phyloP scores from a whole-genome alignment of 2,329 filamentous ascomycete genomes.

The Fusarium temperatum region DNA sequence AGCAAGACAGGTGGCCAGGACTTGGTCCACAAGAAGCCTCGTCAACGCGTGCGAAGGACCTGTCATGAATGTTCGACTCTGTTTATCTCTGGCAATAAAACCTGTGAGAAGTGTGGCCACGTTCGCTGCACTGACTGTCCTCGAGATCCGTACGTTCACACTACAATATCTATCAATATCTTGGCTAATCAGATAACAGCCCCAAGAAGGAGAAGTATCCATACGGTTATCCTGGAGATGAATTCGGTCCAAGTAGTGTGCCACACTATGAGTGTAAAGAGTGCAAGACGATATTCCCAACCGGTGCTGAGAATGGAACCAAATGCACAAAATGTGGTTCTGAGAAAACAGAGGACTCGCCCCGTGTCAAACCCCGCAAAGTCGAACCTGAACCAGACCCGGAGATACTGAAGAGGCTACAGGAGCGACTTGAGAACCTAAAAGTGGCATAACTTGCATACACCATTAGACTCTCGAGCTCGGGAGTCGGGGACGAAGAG shows the following conservation, averaged over 20 bases:
- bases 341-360: conserved; percentile 67
- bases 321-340: conserved; percentile 69
- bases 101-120: conserved; percentile 75
- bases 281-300: conserved; percentile 68
- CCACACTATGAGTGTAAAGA: conserved; percentile 68
- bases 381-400: conserved; percentile 70
- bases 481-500: conserved; percentile 31
- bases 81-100: conserved; percentile 68
- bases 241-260: conserved; percentile 60
- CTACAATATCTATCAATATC: conserved; percentile 2
- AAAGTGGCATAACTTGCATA: conserved; percentile 45
- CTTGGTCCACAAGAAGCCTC: conserved; percentile 74
- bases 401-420: conserved; percentile 65
- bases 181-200: conserved; percentile 48
- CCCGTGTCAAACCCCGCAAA: conserved; percentile 66
- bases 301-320: conserved; percentile 59
- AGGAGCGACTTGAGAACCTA: conserved; percentile 61
- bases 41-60: conserved; percentile 76
- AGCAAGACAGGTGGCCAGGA: conserved; percentile 75
- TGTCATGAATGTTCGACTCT: conserved; percentile 78
- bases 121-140: conserved; percentile 82
- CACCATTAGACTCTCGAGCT: neutral
- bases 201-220: conserved; percentile 75
- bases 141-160: conserved; percentile 74
- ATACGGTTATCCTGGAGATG: conserved; percentile 74